Evolutionary conservation across 139 green algal species (phyloP), one percentile per base, ranked within the genome.

Genomic region (Tetraselmis striata): DNA sequence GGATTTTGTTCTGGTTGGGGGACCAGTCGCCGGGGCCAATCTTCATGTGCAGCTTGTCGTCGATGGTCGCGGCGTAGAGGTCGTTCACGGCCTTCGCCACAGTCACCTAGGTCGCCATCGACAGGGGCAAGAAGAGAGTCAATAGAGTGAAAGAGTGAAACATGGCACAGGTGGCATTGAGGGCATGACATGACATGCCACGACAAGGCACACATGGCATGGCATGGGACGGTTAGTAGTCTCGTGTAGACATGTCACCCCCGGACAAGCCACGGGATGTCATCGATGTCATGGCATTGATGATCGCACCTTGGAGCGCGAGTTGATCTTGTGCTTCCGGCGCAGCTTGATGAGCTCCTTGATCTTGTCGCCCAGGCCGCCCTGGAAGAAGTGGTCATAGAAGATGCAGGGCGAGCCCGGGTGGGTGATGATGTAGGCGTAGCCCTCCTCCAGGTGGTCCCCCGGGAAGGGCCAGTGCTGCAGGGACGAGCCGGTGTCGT

Each of bases 361-460:
- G 78, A 99, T 96, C 31, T 84, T 79, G 77, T 96, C 82, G 24
- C 86, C 80, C 31, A 93, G 59, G 30, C 81, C 59, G 23, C 77
- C 85, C 77, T 86, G 86, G 23, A 92, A 91, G 80, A 91, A 91
- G 90, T 98, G 94, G 89, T 98, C 94, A 31, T 92, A 98, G 85
- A 98, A 97, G 24, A 98, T 86, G 83, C 89, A 95, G 30, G 93
- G 95, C 0, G 95, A 97, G 77, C 95, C 95, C 1, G 94, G 93
- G 86, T 98, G 95, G 0, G 94, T 98, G 28, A 98, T 83, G 82
- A 98, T 95, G 90, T 98, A 98, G 67, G 93, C 93, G 79, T 98
- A 98, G 29, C 94, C 95, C 88, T 95, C 90, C 58, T 88, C 80
- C 74, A 96, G 80, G 81, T 94, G 89, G 78, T 91, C 83, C 0